Evolutionary conservation across 495 filamentous ascomycete species (phyloP).

Genomic region (Penicillium riverlandense): DNA sequence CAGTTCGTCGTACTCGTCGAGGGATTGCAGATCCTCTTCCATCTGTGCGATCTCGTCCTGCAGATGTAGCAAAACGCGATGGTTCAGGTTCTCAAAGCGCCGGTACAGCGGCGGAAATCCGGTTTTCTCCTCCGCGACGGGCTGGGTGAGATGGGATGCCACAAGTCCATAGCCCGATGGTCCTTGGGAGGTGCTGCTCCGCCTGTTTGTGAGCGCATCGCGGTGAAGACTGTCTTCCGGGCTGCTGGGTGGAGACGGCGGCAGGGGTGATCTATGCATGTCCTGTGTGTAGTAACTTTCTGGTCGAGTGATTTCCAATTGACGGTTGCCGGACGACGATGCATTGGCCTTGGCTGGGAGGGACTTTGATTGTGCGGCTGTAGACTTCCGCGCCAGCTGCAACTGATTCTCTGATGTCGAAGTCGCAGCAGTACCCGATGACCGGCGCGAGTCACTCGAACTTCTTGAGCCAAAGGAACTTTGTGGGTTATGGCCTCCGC

Average conservation of each 20-base stretch:
- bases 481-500: background rate
- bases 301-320: slow-evolving; percentile 14
- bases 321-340: slow-evolving; percentile 1
- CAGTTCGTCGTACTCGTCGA: slow-evolving; percentile 68
- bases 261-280: slow-evolving; percentile 22
- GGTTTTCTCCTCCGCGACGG: slow-evolving; percentile 20
- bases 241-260: slow-evolving; percentile 32
- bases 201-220: slow-evolving; percentile 15
- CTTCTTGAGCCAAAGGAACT: slow-evolving; percentile 6
- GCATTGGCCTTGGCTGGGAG: slow-evolving; percentile 1
- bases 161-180: slow-evolving; percentile 63
- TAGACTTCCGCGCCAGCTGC: slow-evolving; percentile 15
- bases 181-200: slow-evolving; percentile 14
- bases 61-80: slow-evolving; percentile 75
- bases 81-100: slow-evolving; percentile 77
- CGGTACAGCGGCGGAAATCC: slow-evolving; percentile 68
- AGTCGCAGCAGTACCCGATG: slow-evolving; percentile 15
- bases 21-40: slow-evolving; percentile 62
- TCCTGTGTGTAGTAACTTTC: slow-evolving; percentile 24
- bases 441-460: slow-evolving; percentile 13
- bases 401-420: slow-evolving; percentile 17
- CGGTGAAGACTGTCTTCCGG: slow-evolving; percentile 27
- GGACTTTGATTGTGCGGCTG: no score
- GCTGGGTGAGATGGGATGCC: slow-evolving; percentile 51
- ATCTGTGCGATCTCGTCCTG: slow-evolving; percentile 81